Conservation (phyloP, 768 basidiomycete species). For the Solioccasus polychromus region DNA sequence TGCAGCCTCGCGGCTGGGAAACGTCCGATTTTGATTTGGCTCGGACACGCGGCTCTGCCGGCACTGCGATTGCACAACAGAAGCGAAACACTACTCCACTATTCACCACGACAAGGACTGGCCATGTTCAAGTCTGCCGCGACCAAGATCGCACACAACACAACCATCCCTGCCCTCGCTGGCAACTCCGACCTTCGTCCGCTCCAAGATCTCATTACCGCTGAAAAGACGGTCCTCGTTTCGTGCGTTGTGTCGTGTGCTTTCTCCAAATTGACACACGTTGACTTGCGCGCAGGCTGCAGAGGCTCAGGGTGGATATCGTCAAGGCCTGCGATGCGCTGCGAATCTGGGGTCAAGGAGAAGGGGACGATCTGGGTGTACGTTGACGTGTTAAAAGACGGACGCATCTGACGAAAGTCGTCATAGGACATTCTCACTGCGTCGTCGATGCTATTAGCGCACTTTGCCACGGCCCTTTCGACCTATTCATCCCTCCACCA, state of each 20-base stretch:
- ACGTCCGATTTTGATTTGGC: no score
- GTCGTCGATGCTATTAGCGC: slow-evolving; percentile 62
- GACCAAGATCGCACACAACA: slow-evolving; percentile 86
- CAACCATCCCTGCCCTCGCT: slow-evolving; percentile 67
- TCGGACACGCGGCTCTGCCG: no score
- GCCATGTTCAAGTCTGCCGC: slow-evolving; percentile 79
- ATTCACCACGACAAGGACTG: slow-evolving; percentile 2
- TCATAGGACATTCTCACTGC: slow-evolving; percentile 70
- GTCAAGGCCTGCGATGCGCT: slow-evolving; percentile 71
- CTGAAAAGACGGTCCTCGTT: slow-evolving; percentile 78
- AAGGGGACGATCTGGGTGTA: slow-evolving; percentile 82
- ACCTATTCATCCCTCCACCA: slow-evolving; percentile 72
- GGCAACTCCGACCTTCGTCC: slow-evolving; percentile 77
- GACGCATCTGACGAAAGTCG: not conserved
- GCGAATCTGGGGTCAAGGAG: slow-evolving; percentile 69
- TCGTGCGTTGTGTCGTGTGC: slow-evolving; percentile 47
- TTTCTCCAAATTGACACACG: not conserved
- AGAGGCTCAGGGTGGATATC: slow-evolving; percentile 63
- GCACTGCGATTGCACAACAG: slow-evolving; percentile 4
- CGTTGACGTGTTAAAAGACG: slow-evolving; percentile 20
- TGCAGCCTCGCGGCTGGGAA: no score
- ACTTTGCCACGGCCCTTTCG: slow-evolving; percentile 64
- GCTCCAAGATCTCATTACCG: slow-evolving; percentile 85
- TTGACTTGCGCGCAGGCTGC: slow-evolving; percentile 42
- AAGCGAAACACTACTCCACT: not conserved